A percentile compares a stretch with the other conserved stretches of the same genome.
Conservation (phyloP, 257 asterid genomes). For the Solanum medicagineum region DNA sequence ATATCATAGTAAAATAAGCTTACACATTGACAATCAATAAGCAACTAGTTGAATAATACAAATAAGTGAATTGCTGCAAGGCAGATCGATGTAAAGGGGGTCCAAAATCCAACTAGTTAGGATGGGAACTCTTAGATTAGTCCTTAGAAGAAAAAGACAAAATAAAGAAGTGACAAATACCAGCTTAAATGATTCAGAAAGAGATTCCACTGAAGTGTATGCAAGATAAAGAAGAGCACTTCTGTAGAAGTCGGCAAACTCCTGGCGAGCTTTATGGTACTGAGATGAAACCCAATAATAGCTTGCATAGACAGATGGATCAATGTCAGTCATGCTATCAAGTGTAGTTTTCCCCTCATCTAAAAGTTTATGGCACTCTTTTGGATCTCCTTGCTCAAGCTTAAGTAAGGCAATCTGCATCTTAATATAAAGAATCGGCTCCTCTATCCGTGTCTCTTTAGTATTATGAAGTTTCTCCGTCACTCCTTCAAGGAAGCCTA, state of each 20-base stretch:
- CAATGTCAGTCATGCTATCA: constrained; percentile 97
- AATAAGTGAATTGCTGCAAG: neutral
- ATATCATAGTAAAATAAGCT: neutral
- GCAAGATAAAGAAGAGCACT: constrained; percentile 92
- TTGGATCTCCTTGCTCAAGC: constrained; percentile 82
- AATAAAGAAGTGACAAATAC: constrained; percentile 16
- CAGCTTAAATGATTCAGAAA: constrained; percentile 87
- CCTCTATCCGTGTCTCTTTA: constrained; percentile 74
- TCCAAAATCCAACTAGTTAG: neutral
- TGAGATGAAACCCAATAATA: constrained; percentile 92
- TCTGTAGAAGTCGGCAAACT: constrained; percentile 90
- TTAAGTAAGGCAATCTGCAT: constrained; percentile 75
- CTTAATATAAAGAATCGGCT: constrained; percentile 74
- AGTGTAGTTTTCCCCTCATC: constrained; percentile 88
- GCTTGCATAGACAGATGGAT: constrained; percentile 94
- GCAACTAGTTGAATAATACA: neutral
- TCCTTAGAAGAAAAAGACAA: neutral
- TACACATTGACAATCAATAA: neutral
- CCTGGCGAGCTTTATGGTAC: constrained; percentile 69
- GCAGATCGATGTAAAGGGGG: neutral
- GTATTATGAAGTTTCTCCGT: constrained; percentile 78
- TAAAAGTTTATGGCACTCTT: constrained; percentile 73
- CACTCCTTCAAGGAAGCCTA: constrained; percentile 77
- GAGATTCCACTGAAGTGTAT: constrained; percentile 81
- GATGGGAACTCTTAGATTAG: neutral